Evolutionary conservation across 2,329 filamentous ascomycete genomes (phyloP), one percentile per base, ranked within the genome.

Genomic region (Trichoderma brevicompactum): DNA sequence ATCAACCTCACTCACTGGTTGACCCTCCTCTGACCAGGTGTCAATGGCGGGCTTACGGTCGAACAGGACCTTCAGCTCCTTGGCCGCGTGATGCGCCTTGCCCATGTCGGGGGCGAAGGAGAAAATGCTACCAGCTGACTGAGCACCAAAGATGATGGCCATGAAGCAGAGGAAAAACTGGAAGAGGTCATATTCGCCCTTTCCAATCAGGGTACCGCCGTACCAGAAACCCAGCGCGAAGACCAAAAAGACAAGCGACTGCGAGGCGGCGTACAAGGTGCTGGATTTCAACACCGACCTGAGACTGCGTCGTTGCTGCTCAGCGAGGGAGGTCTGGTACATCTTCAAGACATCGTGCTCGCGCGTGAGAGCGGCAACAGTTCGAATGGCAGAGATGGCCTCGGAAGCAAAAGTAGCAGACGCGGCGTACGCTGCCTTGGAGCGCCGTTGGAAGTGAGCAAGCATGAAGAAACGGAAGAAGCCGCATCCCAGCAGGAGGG

Each of bases 211-310:
- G 0, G 84, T 90, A 40, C 92, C 92, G 68, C 93, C 93, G 72
- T 95, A 97, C 92, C 92, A 97, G 81, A 97, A 97, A 1, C 91
- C 92, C 5, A 97, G 86, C 0, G 93, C 93, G 67, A 95, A 89
- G 70, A 89, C 92, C 53, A 93, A 82, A 79, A 96, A 96, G 68
- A 92, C 87, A 65, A 96, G 80, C 0, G 91, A 93, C 79, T 97
- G 94, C 0, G 92, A 92, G 2, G 88, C 85, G 0, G 94, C 92
- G 74, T 96, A 98, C 6, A 97, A 85, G 1, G 84, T 74, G 10
- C 91, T 94, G 0, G 92, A 92, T 72, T 88, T 90, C 67, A 93
- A 76, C 36, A 97, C 86, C 0, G 92, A 95, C 9, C 84, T 82
- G 46, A 96, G 77, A 68, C 90, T 92, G 54, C 82, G 81, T 63